Base-by-base conservation (phyloP, 306 rosid species). In the Styphnolobium japonicum region DNA sequence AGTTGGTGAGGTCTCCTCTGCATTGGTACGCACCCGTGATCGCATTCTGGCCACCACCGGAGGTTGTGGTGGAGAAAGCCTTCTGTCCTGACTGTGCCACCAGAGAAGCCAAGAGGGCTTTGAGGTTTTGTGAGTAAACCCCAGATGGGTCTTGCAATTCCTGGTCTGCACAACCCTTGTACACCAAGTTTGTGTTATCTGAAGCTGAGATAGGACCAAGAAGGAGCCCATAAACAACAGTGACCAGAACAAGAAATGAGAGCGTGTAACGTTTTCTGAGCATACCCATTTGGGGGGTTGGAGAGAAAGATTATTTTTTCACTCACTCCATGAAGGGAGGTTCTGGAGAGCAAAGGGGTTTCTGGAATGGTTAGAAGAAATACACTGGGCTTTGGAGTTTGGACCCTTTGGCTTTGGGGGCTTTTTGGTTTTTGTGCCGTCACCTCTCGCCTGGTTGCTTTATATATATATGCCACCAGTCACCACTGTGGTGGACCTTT, bases 151-250 rank as follows among this genome's bases (percentile, higher is more conserved):
- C 91, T 82, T 71, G 83, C 15, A 91, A 84, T 34, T 89, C 86
- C 64, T 94, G 97, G 14, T 74, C 66, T 0, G 97, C 85, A 66
- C 98, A 94, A 49, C 98, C 97, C 27, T 87, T 92, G 88, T 83
- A 94, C 1, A 94, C 82, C 68, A 94, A 76, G 70, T 73, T 84
- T 22, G 92, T 84, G 80, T 65, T 66, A 16, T 89, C 94, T 1
- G 83, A 37, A 11, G 87, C 49, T n/a, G 85, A 78, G 11, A n/a
- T 43, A 16, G 16, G 67, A 56, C 9, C 23, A 4, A 79, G 51
- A 7, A 77, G 37, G 25, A 76, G 15, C 2, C n/a, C n/a, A 10
- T 5, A 19, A 53, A 45, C n/a, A 51, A 51, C 14, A 1, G 53
- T 15, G 10, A 74, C 1, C 1, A 86, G 64, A 73, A 37, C 10